phyloP scores from a whole-genome alignment of 2,329 filamentous ascomycete species.

The Xylogone sp. region DNA sequence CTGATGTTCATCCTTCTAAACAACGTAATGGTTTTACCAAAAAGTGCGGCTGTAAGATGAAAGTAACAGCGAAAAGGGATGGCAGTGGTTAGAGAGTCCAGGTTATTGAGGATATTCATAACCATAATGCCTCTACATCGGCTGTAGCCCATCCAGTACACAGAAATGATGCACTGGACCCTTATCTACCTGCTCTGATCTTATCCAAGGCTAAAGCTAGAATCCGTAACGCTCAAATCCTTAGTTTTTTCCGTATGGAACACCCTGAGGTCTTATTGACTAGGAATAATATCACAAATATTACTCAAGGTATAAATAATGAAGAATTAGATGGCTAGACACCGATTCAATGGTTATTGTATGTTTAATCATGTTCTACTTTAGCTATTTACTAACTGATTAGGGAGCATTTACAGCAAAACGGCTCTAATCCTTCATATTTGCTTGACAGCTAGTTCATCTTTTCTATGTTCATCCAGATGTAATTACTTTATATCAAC shows the following conservation, averaged over 20 bases:
- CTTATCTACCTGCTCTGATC: too few species aligned
- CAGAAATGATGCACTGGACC: too few species aligned
- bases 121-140: too few species aligned
- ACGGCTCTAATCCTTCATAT: too few species aligned
- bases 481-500: not conserved
- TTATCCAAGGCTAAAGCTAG: too few species aligned
- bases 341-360: constrained; percentile 1
- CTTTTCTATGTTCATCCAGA: not conserved
- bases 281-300: not conserved
- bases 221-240: too few species aligned
- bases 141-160: too few species aligned
- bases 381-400: not conserved
- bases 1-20: not conserved
- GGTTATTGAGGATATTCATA: too few species aligned
- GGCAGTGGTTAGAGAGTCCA: too few species aligned
- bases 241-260: too few species aligned
- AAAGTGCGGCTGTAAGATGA: not conserved
- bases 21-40: not conserved
- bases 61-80: too few species aligned
- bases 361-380: not conserved
- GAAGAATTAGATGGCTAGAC: not conserved
- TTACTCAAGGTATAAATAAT: not conserved
- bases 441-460: not conserved
- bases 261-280: not conserved
- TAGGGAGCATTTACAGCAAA: not conserved